A percentile compares a stretch with the other conserved stretches of the same genome.
phyloP scores from a whole-genome alignment of 768 basidiomycete species.

The Russula virescens region DNA sequence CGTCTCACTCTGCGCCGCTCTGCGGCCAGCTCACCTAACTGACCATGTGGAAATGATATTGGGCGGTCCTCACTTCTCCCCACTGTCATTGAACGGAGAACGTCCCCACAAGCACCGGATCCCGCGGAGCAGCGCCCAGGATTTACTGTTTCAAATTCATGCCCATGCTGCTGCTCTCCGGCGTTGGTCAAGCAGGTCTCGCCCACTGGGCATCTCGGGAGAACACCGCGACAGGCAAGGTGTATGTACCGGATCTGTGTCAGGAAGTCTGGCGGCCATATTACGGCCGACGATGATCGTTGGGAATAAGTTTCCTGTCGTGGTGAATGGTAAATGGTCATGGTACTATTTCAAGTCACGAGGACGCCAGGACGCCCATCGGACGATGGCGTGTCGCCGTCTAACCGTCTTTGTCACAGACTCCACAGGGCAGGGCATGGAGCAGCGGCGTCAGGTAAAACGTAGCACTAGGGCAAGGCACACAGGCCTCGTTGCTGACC shows the following conservation, averaged over 20 bases:
- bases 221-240: background rate
- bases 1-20: background rate
- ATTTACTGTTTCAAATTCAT: background rate
- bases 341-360: background rate
- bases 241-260: too few species aligned
- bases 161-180: too few species aligned
- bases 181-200: background rate
- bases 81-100: background rate
- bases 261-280: background rate
- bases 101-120: background rate
- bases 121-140: constrained; percentile 2
- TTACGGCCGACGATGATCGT: background rate
- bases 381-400: background rate
- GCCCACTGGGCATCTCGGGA: too few species aligned
- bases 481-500: background rate
- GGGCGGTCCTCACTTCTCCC: background rate
- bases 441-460: background rate
- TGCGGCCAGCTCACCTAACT: background rate
- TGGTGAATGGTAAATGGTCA: background rate
- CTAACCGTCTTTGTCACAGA: background rate
- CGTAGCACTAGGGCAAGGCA: background rate
- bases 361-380: background rate
- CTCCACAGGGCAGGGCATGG: background rate
- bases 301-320: background rate
- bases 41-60: background rate